Evolutionary conservation across 495 filamentous ascomycete genomes (phyloP), one percentile per base, ranked within the genome.

Genomic region (Aspergillus wentii): DNA sequence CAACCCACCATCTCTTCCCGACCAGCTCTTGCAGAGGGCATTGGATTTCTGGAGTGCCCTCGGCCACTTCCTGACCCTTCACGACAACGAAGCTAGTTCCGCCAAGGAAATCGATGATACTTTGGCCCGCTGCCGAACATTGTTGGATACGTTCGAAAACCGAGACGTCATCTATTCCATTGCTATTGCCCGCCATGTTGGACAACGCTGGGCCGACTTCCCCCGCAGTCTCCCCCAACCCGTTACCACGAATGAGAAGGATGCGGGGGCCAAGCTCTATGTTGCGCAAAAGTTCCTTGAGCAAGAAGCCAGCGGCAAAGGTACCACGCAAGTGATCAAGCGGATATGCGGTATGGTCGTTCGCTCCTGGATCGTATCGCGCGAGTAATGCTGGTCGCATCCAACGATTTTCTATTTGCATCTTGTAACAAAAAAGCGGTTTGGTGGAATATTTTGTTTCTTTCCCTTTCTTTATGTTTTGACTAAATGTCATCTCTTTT

Each of bases 81-180:
- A 71, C 20, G 79, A 88, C 46, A 77, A 81, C 33, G 74, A 76
- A 44, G 62, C 76, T 13, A 70, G 71, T 26, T 68, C 72, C 9
- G 59, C 69, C 18, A 76, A 72, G 41, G 68, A 75, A 35, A 74
- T 87, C 17, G 83, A 88, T 30, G 72, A 79, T 38, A 74, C 76
- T 1, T 62, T 94, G 7, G 52, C 46, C 3, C 68, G 66, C 5
- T 73, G 82, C 53, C 80, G 88, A 29, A 69, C 71, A 26, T 62
- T 90, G 4, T 72, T 95, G 7, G 82, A 88, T 41, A 81, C 78
- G 38, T 74, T 78, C 14, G 89, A 95, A 64, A 91, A 90, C 51
- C 80, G 89, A n/a, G 89, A 95, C 47, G 86, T 94, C 6, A 74
- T 94, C 21, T 95, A 95, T 57, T 91, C 86, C 9, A 81, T 95